Evolutionary conservation across 2,329 filamentous ascomycete species (phyloP), one percentile per base, ranked within the genome.

Genomic region (Helminthosporium solani): DNA sequence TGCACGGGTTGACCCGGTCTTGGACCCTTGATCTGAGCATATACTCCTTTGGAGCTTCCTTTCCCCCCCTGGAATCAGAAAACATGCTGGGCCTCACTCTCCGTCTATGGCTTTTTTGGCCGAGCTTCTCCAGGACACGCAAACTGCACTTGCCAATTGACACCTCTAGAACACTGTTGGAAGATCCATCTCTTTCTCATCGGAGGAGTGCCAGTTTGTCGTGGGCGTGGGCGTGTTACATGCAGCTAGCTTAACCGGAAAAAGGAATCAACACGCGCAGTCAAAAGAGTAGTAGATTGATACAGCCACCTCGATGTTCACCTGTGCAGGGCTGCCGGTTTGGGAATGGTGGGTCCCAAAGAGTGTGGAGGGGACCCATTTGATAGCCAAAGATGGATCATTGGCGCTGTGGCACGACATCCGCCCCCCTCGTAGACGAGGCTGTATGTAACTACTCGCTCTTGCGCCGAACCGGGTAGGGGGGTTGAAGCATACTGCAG

Each of bases 71-170:
- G 23, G 9, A 25, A 25, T 9, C 5, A 25, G 23, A 6, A 25
- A 25, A 9, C 23, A 25, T 25, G 23, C 23, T 9, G 9, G 9
- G 9, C 6, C 23, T 25, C 5, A 5, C 5, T 9, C 23, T 6
- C 7, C 33, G 9, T 15, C 37, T 9, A 21, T 19, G 8, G n/a
- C 14, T 37, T 20, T n/a, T 9, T 42, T 35, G 31, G 37, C 57
- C 59, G 60, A 65, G 58, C 57, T 61, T 64, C 59, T 66, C 63
- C 63, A 54, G 44, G 19, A 25, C 47, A 21, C 15, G n/a, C n/a
- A 34, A 25, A 33, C 14, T 36, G 33, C n/a, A 33, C 18, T 14
- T 37, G 35, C 20, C 23, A 19, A 35, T 35, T 19, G 33, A 20
- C n/a, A 11, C 7, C 35, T 25, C 12, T 21, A 27, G 21, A 38